These are phyloP conservation scores for Tothia fuscella DNA, from an alignment of 2,329 filamentous ascomycete genomes.

Conservation along the genomic window DNA sequence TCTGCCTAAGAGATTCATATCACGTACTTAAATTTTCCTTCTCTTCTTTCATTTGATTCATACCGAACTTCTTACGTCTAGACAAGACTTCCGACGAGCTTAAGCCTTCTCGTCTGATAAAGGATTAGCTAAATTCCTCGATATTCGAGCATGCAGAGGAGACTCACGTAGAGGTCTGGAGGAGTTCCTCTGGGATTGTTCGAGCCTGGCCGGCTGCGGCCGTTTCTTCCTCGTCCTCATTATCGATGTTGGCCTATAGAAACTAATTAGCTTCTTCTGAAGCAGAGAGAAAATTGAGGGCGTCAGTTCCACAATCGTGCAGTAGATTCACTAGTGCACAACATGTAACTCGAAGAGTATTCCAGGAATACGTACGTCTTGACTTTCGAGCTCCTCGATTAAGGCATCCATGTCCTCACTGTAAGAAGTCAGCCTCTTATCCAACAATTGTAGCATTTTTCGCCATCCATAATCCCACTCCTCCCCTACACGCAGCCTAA, in stretches of 20 bases:
- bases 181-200: conserved; percentile 58
- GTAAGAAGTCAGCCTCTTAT: no score
- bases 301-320: no score
- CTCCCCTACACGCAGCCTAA: no score
- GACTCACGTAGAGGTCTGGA: conserved; percentile 49
- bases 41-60: conserved; percentile 87
- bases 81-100: conserved; percentile 55
- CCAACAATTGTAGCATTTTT: no score
- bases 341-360: no score
- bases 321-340: no score
- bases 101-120: conserved; percentile 57
- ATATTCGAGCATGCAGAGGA: not conserved
- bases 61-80: conserved; percentile 60
- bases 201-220: conserved; percentile 43
- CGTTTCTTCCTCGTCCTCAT: conserved; percentile 52
- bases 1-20: no score
- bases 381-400: conserved; percentile 76
- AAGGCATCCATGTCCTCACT: conserved; percentile 75
- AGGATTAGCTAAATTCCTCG: not conserved
- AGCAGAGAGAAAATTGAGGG: no score
- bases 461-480: no score
- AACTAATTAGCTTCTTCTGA: no score
- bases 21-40: conserved; percentile 72
- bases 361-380: no score
- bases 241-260: conserved; percentile 49